Base-by-base conservation (phyloP, 1,139 yeast species). In the Lodderomyces parapsilosis region DNA sequence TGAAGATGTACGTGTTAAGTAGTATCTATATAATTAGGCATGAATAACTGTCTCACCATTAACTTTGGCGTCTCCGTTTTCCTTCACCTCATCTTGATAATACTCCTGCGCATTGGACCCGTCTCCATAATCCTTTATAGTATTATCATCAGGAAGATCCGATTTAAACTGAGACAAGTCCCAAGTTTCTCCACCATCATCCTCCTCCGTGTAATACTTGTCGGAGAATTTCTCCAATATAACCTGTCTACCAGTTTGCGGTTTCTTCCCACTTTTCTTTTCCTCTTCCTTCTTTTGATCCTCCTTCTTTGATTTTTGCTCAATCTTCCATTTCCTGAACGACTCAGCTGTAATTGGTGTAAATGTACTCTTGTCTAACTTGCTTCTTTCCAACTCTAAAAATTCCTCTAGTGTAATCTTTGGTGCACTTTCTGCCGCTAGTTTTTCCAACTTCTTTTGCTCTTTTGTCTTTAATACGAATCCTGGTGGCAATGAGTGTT, bases 401-500 rank as follows among this genome's bases (percentile, higher is more conserved):
- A 93, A 93, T 51, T 94, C 99, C 66, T 94, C 99, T 56, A 94
- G 74, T 1, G 98, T 88, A 57, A 94, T 87, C 71, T 86, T 84
- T 43, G 96, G 96, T 57, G 88, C 90, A 47, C 80, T 75, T 41
- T 90, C 97, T 25, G 82, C 80, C 17, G 96, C 96, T 63, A 85
- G 75, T 59, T 83, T 85, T 65, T 93, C 99, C 58, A 90, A 69
- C 59, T 91, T 80, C 75, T 87, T 85, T 64, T 94, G 96, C 63
- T 93, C 99, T 67, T 90, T 91, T 38, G 99, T 93, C 75, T 93
- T 94, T 68, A 94, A 79, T 43, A 89, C 95, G 65, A 90, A 94
- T 1, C 99, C 99, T 38, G 94, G 90, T 36, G 99, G 99, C 56
- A 94, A 76, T n/a, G 98, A 86, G 66, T 94, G 99, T 65, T 80